phyloP scores from a whole-genome alignment of 148 eudicot genomes.

The Heliamphora exappendiculata region DNA sequence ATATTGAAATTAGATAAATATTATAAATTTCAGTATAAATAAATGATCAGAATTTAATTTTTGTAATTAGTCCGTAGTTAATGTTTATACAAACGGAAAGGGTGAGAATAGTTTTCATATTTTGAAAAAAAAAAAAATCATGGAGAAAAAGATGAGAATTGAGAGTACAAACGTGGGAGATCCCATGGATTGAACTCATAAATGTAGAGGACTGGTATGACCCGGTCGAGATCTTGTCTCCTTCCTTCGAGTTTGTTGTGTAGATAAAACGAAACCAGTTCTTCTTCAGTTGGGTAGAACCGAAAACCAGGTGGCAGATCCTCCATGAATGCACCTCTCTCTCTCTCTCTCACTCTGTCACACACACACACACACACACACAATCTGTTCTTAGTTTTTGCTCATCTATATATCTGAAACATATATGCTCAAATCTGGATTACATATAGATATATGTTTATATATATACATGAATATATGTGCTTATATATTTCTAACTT shows the following conservation, averaged over 20 bases:
- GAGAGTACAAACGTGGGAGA: slow-evolving; percentile 36
- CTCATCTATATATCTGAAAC: no score
- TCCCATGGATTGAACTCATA: slow-evolving; percentile 46
- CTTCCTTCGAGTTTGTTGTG: slow-evolving; percentile 29
- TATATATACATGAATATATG: no score
- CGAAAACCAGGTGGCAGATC: slow-evolving; percentile 33
- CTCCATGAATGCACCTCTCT: not conserved
- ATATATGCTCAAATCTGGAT: no score
- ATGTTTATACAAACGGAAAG: no score
- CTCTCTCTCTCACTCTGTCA: slow-evolving; percentile 3
- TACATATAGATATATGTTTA: no score
- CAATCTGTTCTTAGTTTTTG: not conserved
- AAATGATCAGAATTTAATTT: no score
- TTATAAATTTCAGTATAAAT: no score
- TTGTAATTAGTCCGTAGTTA: not conserved
- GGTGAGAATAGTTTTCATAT: no score
- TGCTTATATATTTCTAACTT: not conserved
- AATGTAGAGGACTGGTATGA: slow-evolving; percentile 44
- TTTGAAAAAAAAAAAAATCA: not conserved
- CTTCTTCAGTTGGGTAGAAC: slow-evolving; percentile 60
- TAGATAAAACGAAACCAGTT: slow-evolving; percentile 43
- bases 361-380: not conserved
- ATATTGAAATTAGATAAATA: not conserved
- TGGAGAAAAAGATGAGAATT: not conserved
- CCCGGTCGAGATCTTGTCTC: slow-evolving; percentile 21